These are phyloP conservation scores for Xylaria sp. DNA, from an alignment of 2,329 filamentous ascomycete genomes.

Conservation along the genomic window DNA sequence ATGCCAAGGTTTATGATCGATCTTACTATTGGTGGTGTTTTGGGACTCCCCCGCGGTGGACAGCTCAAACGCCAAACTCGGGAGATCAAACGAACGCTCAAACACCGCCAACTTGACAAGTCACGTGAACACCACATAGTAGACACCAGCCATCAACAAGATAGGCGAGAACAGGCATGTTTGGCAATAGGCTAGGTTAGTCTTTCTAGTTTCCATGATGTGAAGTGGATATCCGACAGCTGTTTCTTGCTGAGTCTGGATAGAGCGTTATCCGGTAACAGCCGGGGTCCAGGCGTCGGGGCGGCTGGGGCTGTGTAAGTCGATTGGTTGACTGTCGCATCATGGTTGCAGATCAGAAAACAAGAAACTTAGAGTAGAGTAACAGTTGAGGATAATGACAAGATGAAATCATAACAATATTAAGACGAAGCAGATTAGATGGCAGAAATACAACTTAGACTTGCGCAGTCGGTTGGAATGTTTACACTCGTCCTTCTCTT, in stretches of 20 bases:
- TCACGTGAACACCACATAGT: constrained; percentile 21
- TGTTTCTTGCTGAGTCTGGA: constrained; percentile 20
- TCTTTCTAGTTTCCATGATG: background rate
- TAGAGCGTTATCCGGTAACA: constrained; percentile 17
- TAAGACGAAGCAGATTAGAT: background rate
- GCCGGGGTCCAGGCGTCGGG: constrained; percentile 27
- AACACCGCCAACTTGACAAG: constrained; percentile 15
- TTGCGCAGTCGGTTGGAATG: background rate
- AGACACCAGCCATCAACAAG: background rate
- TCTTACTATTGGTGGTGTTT: constrained; percentile 19
- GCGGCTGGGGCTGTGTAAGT: constrained; percentile 14
- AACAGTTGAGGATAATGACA: too few relatives aligned
- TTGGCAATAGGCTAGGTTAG: background rate
- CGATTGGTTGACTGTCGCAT: constrained; percentile 7
- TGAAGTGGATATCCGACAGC: background rate
- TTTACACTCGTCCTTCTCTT: background rate
- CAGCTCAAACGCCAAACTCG: constrained; percentile 31
- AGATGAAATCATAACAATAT: background rate
- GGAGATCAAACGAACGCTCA: constrained; percentile 40
- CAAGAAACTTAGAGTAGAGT: background rate
- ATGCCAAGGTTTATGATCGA: constrained; percentile 6
- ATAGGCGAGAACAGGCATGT: background rate
- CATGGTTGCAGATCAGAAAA: background rate
- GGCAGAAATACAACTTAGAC: background rate
- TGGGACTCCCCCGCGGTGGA: constrained; percentile 9